A percentile compares a stretch with the other conserved stretches of the same genome.
Conservation (phyloP, 2,329 filamentous ascomycete species). For the Trichocomaceae sp. region DNA sequence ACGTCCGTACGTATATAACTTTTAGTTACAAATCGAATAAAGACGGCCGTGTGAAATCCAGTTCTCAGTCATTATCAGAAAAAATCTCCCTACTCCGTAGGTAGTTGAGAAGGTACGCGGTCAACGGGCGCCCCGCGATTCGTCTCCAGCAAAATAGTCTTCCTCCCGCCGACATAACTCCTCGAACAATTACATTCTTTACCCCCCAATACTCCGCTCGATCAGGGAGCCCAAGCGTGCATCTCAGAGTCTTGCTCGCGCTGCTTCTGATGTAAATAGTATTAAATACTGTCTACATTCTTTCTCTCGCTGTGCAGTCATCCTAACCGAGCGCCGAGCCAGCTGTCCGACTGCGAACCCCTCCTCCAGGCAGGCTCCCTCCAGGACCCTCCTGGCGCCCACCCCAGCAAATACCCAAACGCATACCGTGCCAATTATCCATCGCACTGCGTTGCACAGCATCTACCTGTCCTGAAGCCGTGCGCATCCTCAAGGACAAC, state of each 20-base stretch:
- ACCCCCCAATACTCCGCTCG: not conserved
- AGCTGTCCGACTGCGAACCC: not conserved
- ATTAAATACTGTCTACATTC: not conserved
- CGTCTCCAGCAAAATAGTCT: not conserved
- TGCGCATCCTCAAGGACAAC: not conserved
- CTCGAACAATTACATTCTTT: not conserved
- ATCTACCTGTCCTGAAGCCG: not conserved
- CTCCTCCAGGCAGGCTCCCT: too few species aligned
- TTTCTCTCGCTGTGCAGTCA: not conserved
- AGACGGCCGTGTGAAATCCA: not conserved
- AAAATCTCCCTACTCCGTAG: not conserved
- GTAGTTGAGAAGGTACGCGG: not conserved
- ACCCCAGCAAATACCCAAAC: not conserved
- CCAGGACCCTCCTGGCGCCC: not conserved
- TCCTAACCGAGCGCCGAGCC: not conserved
- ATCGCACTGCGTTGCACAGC: not conserved
- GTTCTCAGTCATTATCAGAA: not conserved
- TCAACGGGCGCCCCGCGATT: not conserved
- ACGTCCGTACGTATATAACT: not conserved
- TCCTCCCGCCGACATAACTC: not conserved
- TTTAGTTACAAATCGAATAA: not conserved
- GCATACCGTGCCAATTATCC: not conserved
- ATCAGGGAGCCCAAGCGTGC: not conserved
- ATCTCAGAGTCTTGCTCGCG: not conserved
- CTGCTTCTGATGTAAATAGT: constrained; percentile 1